Evolutionary conservation across 345 rosid species (phyloP), one percentile per base, ranked within the genome.

Genomic region (Stellera chamaejasme): DNA sequence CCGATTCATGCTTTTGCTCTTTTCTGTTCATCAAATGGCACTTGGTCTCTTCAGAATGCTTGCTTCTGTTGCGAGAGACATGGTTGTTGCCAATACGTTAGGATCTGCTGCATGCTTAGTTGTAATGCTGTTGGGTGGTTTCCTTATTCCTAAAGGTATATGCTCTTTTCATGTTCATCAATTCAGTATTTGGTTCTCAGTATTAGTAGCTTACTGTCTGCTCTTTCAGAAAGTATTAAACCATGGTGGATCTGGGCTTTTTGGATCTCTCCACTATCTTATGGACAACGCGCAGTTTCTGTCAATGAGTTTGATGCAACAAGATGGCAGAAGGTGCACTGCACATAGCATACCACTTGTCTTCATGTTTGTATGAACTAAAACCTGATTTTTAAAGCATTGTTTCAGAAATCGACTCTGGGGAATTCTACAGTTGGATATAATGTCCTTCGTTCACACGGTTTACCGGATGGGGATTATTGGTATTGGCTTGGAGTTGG

Each of bases 161-260:
- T 41, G 66, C n/a, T 48, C 14, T 51, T 11, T 50, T n/a, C n/a
- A n/a, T 44, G 43, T 41, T 28, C 4, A 10, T 26, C 16, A 42
- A 12, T 64, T 54, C 49, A 27, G 25, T 27, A 28, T 42, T 12
- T 19, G 11, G 16, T 57, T 4, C 55, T 43, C 36, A 42, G 44
- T 49, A 48, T 27, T 13, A 41, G 13, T 16, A 12, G n/a, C 59
- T 59, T 13, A 13, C 63, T 28, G 55, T 43, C 25, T 26, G 43
- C 10, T 61, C 25, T 60, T 36, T 58, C 88, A 91, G 98, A 52
- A 41, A 60, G 63, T 59, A 83, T 87, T 58, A 85, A 81, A 48
- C 88, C 96, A 0, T 83, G 94, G 96, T 91, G 96, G 98, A 12
- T 63, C 44, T 91, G 98, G 98, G 98, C 77, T n/a, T 85, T 68